Conservation (phyloP, 2,329 filamentous ascomycete genomes). For the Aspergillus aculeatus region DNA sequence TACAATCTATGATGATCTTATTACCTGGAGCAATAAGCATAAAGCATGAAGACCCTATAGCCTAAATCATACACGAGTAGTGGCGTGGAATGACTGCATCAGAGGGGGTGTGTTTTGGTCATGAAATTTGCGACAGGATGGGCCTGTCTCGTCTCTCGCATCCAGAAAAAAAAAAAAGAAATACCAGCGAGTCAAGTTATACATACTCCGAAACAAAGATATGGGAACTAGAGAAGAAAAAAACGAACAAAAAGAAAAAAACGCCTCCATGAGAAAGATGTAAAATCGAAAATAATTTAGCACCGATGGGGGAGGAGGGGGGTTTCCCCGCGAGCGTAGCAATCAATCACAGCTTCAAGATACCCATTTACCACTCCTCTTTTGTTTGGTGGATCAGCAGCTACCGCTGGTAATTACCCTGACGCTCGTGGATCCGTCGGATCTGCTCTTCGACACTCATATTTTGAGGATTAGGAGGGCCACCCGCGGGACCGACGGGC, state of each 20-base stretch:
- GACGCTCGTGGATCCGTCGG: slow-evolving; percentile 62
- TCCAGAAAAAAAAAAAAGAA: background rate
- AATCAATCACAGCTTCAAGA: no score
- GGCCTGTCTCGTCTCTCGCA: background rate
- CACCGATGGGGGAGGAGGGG: no score
- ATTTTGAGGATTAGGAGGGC: slow-evolving; percentile 34
- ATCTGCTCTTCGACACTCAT: slow-evolving; percentile 88
- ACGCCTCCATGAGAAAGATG: slow-evolving; percentile 1
- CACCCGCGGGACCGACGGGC: slow-evolving; percentile 29
- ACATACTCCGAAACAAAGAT: background rate
- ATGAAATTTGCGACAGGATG: background rate
- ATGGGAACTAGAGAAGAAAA: background rate
- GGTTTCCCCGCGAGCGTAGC: no score
- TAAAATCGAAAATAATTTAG: background rate
- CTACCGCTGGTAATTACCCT: slow-evolving; percentile 11
- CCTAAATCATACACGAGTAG: no score
- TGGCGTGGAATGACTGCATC: background rate
- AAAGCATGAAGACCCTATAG: no score
- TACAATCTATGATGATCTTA: background rate
- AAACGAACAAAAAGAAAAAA: background rate
- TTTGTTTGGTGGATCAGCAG: background rate
- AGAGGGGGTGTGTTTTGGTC: background rate
- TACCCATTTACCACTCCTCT: background rate
- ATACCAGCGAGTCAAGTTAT: background rate
- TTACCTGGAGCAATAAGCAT: background rate